phyloP scores from a whole-genome alignment of 352 stramenopile species.

The Pythium sukuiense region DNA sequence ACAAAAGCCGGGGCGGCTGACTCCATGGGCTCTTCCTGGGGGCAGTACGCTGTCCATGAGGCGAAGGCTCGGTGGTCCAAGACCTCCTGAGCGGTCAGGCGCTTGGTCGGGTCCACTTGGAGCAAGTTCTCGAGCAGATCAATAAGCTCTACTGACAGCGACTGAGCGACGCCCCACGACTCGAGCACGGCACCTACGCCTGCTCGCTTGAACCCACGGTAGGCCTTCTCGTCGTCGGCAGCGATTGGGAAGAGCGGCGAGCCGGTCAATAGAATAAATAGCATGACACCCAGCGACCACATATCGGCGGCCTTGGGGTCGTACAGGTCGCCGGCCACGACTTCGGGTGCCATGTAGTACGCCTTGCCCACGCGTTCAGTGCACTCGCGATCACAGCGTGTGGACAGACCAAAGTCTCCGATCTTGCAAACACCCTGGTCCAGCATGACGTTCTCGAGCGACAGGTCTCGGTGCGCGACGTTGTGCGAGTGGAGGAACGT shows the following conservation, averaged over 20 bases:
- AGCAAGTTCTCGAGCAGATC: conserved; percentile 21
- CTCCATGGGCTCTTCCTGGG: background rate
- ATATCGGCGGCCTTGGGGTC: conserved; percentile 51
- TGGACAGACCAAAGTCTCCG: conserved; percentile 58
- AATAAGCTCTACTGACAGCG: conserved; percentile 19
- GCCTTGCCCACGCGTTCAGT: conserved; percentile 50
- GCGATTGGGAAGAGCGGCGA: conserved; percentile 47
- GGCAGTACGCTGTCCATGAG: conserved; percentile 16
- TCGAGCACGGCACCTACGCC: conserved; percentile 37
- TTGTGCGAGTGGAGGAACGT: conserved; percentile 43
- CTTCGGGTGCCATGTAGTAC: conserved; percentile 69
- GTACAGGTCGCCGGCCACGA: conserved; percentile 42
- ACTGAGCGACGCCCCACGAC: conserved; percentile 28
- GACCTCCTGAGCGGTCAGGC: conserved; percentile 19
- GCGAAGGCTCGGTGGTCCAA: conserved; percentile 17
- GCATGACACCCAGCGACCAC: conserved; percentile 66
- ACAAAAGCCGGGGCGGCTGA: conserved; percentile 11
- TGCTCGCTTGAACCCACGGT: conserved; percentile 19
- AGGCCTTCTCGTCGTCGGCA: conserved; percentile 31
- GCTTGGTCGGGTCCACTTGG: conserved; percentile 17
- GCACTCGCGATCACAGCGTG: conserved; percentile 24
- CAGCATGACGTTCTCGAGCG: conserved; percentile 53
- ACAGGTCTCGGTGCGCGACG: conserved; percentile 53
- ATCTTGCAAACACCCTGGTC: conserved; percentile 42
- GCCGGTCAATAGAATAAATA: conserved; percentile 68